These are phyloP conservation scores for Neoconidiobolus thromboides DNA, from an alignment of 371 early-diverging fungal species.

Conservation along the genomic window DNA sequence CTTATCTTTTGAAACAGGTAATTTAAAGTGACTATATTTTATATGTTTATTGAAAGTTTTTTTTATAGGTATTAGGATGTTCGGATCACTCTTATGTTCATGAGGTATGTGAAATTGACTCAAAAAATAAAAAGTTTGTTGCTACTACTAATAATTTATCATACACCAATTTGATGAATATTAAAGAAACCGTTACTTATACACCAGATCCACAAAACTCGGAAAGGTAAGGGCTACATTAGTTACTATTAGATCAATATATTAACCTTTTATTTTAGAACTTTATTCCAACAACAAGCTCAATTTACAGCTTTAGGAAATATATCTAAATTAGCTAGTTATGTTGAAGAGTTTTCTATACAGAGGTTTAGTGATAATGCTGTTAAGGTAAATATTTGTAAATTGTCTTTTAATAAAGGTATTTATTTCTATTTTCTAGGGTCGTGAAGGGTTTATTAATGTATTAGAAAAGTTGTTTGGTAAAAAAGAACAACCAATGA, in stretches of 20 bases:
- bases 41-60: neutral
- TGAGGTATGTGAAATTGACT: slow-evolving; percentile 72
- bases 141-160: slow-evolving; percentile 59
- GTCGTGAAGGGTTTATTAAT: slow-evolving; percentile 2
- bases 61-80: slow-evolving; percentile 15
- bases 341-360: slow-evolving; percentile 72
- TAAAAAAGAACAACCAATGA: neutral
- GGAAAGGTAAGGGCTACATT: slow-evolving; percentile 14
- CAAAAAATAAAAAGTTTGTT: slow-evolving; percentile 37
- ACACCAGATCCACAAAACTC: slow-evolving; percentile 25
- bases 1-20: slow-evolving; percentile 40
- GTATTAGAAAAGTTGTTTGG: slow-evolving; percentile 2
- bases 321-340: slow-evolving; percentile 47
- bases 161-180: slow-evolving; percentile 48
- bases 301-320: slow-evolving; percentile 57
- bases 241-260: neutral
- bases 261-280: slow-evolving; percentile 19
- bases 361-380: slow-evolving; percentile 79
- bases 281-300: slow-evolving; percentile 63
- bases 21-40: neutral
- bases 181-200: slow-evolving; percentile 72
- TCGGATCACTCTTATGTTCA: slow-evolving; percentile 57
- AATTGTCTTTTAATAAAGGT: neutral
- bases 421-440: neutral
- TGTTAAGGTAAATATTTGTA: slow-evolving; percentile 19